Conservation (phyloP, 1,284 basidiomycete species). For the Wolfiporia cocos region DNA sequence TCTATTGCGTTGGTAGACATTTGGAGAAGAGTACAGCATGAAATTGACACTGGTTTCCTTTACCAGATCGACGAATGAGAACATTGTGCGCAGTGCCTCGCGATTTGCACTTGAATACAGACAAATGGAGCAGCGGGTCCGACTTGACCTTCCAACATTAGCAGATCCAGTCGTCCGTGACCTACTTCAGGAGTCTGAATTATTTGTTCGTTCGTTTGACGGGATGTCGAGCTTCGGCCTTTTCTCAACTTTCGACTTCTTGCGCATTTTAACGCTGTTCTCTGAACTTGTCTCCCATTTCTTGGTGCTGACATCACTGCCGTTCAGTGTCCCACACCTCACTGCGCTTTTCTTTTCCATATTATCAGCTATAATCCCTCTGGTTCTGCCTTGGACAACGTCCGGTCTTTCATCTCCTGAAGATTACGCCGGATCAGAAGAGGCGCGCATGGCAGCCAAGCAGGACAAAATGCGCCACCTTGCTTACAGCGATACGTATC, state of each 20-base stretch:
- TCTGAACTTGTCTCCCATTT: conserved; percentile 69
- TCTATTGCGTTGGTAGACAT: conserved; percentile 65
- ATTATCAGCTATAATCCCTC: conserved; percentile 47
- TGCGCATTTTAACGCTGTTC: conserved; percentile 62
- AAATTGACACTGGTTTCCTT: too few relatives aligned
- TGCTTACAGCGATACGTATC: conserved; percentile 61
- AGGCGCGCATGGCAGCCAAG: conserved; percentile 55
- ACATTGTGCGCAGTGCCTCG: conserved; percentile 61
- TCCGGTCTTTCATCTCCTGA: conserved; percentile 36
- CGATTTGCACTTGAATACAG: conserved; percentile 68
- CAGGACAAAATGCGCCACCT: conserved; percentile 69
- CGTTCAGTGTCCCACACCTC: conserved; percentile 47
- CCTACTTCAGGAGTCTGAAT: conserved; percentile 77
- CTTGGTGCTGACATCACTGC: conserved; percentile 61
- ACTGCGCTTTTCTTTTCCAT: conserved; percentile 56
- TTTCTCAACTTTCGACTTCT: conserved; percentile 70
- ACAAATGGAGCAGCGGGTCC: conserved; percentile 70
- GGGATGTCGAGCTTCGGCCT: conserved; percentile 63
- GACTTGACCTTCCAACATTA: conserved; percentile 72
- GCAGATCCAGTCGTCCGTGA: conserved; percentile 66
- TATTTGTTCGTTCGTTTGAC: conserved; percentile 70
- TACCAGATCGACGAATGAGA: conserved; percentile 66
- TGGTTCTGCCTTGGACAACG: conserved; percentile 43
- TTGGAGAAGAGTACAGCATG: too few relatives aligned
- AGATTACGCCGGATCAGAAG: conserved; percentile 39